phyloP scores from a whole-genome alignment of 2,329 filamentous ascomycete genomes.

The Ascochyta lentis region DNA sequence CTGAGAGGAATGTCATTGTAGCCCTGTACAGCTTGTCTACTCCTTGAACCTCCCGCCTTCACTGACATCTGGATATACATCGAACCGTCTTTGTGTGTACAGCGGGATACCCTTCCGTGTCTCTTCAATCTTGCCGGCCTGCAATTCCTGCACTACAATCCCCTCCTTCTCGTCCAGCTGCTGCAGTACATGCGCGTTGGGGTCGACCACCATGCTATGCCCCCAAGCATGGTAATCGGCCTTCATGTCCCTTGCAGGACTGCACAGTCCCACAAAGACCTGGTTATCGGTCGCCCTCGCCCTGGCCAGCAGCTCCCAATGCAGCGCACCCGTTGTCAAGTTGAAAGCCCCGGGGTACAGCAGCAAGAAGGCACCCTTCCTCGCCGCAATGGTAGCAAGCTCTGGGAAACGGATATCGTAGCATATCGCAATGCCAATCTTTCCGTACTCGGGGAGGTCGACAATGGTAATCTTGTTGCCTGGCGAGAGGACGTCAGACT shows the following conservation, averaged over 20 bases:
- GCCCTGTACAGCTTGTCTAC: slow-evolving; percentile 6
- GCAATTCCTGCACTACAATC: slow-evolving; percentile 69
- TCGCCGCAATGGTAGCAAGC: slow-evolving; percentile 84
- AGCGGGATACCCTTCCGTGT: slow-evolving; percentile 77
- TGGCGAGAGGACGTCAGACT: slow-evolving; percentile 85
- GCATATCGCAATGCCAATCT: slow-evolving; percentile 88
- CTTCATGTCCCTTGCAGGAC: slow-evolving; percentile 79
- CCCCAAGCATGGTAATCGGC: slow-evolving; percentile 90
- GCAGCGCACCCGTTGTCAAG: slow-evolving; percentile 85
- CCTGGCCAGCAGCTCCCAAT: slow-evolving; percentile 85
- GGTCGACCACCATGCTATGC: slow-evolving; percentile 87
- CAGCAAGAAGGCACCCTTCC: slow-evolving; percentile 84
- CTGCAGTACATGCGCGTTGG: slow-evolving; percentile 80
- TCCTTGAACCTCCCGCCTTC: slow-evolving; percentile 59
- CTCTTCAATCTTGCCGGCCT: slow-evolving; percentile 51
- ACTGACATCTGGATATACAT: slow-evolving; percentile 93
- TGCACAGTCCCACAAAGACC: slow-evolving; percentile 90
- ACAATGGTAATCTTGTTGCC: slow-evolving; percentile 86
- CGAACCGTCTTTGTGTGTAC: slow-evolving; percentile 83
- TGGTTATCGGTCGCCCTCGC: slow-evolving; percentile 93
- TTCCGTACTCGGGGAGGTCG: slow-evolving; percentile 86
- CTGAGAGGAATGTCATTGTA: neutral
- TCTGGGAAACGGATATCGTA: slow-evolving; percentile 98
- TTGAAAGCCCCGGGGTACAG: slow-evolving; percentile 98
- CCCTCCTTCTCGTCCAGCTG: slow-evolving; percentile 81